Evolutionary conservation across 306 rosid species (phyloP).

Genomic region (Cicer yamashitae): DNA sequence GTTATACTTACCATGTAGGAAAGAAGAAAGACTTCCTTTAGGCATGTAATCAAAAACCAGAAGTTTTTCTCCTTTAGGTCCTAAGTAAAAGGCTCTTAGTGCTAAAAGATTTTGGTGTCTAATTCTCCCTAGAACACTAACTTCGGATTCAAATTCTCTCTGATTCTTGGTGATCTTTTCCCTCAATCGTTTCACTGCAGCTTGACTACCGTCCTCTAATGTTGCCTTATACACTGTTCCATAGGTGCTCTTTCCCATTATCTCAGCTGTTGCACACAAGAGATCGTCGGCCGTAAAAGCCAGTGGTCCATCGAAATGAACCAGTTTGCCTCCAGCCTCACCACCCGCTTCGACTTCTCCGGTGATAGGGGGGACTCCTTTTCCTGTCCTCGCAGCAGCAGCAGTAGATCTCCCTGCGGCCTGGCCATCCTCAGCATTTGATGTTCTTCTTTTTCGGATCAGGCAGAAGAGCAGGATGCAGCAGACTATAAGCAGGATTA

Average conservation of each 20-base stretch:
- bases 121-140: slow-evolving; percentile 69
- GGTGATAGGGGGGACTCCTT: slow-evolving; percentile 57
- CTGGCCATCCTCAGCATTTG: slow-evolving; percentile 55
- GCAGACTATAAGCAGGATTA: slow-evolving; percentile 59
- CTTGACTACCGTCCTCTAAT: slow-evolving; percentile 88
- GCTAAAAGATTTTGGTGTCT: slow-evolving; percentile 85
- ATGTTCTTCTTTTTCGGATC: slow-evolving; percentile 62
- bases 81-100: slow-evolving; percentile 79
- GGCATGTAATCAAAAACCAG: slow-evolving; percentile 87
- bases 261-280: slow-evolving; percentile 93
- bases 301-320: slow-evolving; percentile 82
- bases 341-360: slow-evolving; percentile 69
- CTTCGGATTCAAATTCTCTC: slow-evolving; percentile 85
- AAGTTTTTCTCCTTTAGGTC: slow-evolving; percentile 93
- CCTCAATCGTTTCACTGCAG: slow-evolving; percentile 92
- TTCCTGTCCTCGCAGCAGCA: slow-evolving; percentile 55
- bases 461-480: slow-evolving; percentile 68
- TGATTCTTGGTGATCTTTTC: slow-evolving; percentile 85
- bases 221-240: slow-evolving; percentile 98
- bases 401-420: slow-evolving; percentile 48
- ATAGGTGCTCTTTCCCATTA: slow-evolving; percentile 92
- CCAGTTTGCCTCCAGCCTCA: slow-evolving; percentile 82
- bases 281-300: slow-evolving; percentile 91
- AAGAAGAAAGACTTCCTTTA: slow-evolving; percentile 76
- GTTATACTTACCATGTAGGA: slow-evolving; percentile 74